A percentile compares a stretch with the other conserved stretches of the same genome.
Evolutionary conservation across 305 asterid genomes (phyloP).

Genomic region (Ajuga reptans): DNA sequence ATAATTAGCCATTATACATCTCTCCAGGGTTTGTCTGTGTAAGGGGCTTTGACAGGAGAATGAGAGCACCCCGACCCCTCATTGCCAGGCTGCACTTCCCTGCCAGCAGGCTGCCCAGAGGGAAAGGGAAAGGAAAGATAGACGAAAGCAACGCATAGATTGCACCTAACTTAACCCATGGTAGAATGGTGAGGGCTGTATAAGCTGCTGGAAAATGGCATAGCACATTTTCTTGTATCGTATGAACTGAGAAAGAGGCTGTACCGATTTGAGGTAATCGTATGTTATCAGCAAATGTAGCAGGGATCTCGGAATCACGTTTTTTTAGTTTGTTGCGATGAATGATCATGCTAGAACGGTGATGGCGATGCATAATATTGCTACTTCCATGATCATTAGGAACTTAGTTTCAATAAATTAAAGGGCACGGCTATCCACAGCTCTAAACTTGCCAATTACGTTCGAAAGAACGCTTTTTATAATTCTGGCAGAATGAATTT

Average conservation of each 20-base stretch:
- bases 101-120: constrained; percentile 59
- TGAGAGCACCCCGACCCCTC: constrained; percentile 83
- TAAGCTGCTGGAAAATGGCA: constrained; percentile 12
- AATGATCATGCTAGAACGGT: not conserved
- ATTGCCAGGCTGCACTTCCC: constrained; percentile 87
- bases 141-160: constrained; percentile 29
- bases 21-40: constrained; percentile 87
- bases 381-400: not conserved
- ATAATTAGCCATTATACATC: constrained; percentile 20
- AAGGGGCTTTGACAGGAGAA: constrained; percentile 74
- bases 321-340: constrained; percentile 12
- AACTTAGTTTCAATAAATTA: not conserved
- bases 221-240: constrained; percentile 21
- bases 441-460: no score
- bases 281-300: constrained; percentile 7
- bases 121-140: constrained; percentile 46
- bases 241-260: constrained; percentile 19
- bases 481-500: no score
- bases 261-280: constrained; percentile 18
- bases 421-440: no score
- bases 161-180: constrained; percentile 11
- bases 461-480: no score
- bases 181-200: constrained; percentile 3
- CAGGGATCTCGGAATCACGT: constrained; percentile 13
- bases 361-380: not conserved